Percentiles rank a stretch among this genome's conserved stretches.
Evolutionary conservation across 495 filamentous ascomycete genomes (phyloP).

Genomic region (Talaromyces adpressus): DNA sequence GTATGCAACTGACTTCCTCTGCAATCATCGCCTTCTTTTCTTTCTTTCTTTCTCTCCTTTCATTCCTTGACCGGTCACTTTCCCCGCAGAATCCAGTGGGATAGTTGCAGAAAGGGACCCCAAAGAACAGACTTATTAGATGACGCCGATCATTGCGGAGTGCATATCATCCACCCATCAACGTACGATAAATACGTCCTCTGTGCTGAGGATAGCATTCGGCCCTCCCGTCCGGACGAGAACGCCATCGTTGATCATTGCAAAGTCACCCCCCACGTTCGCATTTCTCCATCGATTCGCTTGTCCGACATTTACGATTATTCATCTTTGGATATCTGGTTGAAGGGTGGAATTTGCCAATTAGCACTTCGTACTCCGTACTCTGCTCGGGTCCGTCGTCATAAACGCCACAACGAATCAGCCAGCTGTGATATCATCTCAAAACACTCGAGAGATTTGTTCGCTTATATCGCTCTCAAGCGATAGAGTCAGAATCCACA

Average conservation of each 20-base stretch:
- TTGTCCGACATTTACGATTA: background rate
- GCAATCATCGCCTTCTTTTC: background rate
- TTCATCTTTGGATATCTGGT: background rate
- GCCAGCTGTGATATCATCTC: background rate
- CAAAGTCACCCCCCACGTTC: background rate
- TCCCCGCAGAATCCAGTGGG: background rate
- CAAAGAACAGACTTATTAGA: background rate
- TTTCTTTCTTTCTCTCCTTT: background rate
- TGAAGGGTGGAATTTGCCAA: background rate
- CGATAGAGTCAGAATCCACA: background rate
- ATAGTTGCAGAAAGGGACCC: background rate
- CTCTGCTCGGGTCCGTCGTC: background rate
- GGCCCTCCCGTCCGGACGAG: slow-evolving; percentile 1
- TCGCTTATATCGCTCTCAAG: background rate
- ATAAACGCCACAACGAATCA: background rate
- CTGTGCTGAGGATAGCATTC: background rate
- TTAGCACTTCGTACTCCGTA: background rate
- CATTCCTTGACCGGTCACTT: background rate
- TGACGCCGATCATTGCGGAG: background rate
- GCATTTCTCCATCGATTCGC: background rate
- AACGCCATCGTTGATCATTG: slow-evolving; percentile 1
- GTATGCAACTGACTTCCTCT: background rate
- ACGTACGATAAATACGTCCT: background rate
- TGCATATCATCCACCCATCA: background rate
- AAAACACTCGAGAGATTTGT: background rate